Conservation (phyloP, 129 eudicot species). For the Artemisia tridentata region DNA sequence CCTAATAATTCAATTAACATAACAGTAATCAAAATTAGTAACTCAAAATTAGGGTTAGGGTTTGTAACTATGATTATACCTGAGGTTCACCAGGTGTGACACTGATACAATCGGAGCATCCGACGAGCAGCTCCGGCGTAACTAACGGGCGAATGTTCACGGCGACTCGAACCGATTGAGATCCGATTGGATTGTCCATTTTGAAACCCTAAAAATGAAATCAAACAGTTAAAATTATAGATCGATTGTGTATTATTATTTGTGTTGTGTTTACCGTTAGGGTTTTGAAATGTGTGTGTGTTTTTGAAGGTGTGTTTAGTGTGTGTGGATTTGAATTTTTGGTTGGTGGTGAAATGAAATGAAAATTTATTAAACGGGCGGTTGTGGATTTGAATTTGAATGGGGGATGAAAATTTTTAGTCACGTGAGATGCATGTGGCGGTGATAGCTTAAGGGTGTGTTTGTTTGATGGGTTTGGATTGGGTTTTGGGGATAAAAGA, state of each 20-base stretch:
- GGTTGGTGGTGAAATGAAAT: neutral
- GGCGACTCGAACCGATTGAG: constrained; percentile 79
- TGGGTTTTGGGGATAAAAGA: too few relatives aligned
- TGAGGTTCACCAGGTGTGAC: constrained; percentile 77
- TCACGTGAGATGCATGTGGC: constrained; percentile 33
- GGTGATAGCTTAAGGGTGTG: neutral
- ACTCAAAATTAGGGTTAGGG: neutral
- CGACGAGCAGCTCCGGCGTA: constrained; percentile 75
- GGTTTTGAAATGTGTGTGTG: constrained; percentile 22
- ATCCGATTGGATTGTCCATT: constrained; percentile 53
- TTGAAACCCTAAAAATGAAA: constrained; percentile 25
- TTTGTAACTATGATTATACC: constrained; percentile 26
- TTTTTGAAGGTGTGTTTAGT: constrained; percentile 1
- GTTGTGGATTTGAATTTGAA: constrained; percentile 40
- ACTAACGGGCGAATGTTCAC: constrained; percentile 82
- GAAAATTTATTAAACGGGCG: neutral
- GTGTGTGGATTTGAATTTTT: constrained; percentile 22
- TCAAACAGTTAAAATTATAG: neutral
- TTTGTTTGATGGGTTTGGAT: too few relatives aligned
- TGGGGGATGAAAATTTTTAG: constrained; percentile 2
- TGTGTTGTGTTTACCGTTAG: neutral
- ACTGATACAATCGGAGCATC: constrained; percentile 75
- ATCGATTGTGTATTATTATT: neutral
- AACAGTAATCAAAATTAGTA: constrained; percentile 8
- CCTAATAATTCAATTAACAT: too few relatives aligned